Conservation (phyloP, 805 yeast species). For the Teunomyces panamensis region DNA sequence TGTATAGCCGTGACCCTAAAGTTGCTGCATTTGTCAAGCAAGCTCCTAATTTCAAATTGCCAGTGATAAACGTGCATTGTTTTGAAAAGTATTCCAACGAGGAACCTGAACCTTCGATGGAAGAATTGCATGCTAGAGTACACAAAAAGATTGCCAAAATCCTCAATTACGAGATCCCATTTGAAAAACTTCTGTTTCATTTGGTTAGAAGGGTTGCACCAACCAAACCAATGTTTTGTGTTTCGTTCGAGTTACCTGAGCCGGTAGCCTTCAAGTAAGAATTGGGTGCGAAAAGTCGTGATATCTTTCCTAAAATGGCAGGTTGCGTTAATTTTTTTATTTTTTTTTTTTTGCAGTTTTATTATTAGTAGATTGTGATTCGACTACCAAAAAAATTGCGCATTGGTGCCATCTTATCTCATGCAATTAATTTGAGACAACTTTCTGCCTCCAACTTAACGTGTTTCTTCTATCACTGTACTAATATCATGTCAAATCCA, state of each 20-base stretch:
- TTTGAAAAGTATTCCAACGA: conserved; percentile 83
- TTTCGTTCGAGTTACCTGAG: conserved; percentile 69
- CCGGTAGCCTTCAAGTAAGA: conserved; percentile 52
- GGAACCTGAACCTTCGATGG: conserved; percentile 67
- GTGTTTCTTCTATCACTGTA: background rate
- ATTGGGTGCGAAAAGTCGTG: background rate
- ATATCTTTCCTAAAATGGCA: background rate
- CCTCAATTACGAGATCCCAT: conserved; percentile 46
- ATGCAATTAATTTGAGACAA: background rate
- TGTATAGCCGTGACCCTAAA: conserved; percentile 47
- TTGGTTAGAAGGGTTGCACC: conserved; percentile 94
- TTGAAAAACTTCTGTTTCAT: conserved; percentile 60
- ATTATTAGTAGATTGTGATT: too few species aligned
- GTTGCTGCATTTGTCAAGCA: conserved; percentile 30
- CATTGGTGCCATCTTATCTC: background rate
- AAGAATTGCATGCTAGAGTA: conserved; percentile 66
- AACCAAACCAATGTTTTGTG: conserved; percentile 93
- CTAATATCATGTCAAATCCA: conserved; percentile 33
- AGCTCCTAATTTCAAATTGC: conserved; percentile 55
- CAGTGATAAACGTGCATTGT: conserved; percentile 83
- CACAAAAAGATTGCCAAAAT: conserved; percentile 47
- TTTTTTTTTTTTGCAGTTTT: background rate
- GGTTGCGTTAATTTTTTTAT: background rate
- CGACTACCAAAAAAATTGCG: background rate
- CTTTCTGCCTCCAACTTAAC: too few species aligned